Base-by-base conservation (phyloP, 805 yeast genomes). In the Saccharomycopsis sp. region DNA sequence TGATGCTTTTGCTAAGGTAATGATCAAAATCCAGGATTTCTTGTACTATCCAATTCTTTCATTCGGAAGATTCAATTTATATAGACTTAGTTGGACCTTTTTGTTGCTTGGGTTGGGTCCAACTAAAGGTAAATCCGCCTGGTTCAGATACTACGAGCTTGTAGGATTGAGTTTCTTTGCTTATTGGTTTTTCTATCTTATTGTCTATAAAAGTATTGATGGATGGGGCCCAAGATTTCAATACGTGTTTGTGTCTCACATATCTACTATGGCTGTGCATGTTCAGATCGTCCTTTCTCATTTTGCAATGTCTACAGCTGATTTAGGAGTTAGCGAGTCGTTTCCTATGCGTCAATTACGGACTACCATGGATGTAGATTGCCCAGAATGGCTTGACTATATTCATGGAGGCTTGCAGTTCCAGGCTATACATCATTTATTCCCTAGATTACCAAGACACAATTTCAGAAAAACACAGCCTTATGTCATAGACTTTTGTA, bases 331-430 rank as follows among this genome's bases (percentile, higher is more conserved):
- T 7, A 79, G 85, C 50, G 97, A 90, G 69, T 78, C 90, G 5
- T 90, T 90, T 67, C 81, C 85, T 0, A 84, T 87, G 61, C 79
- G 94, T 63, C 97, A 90, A 72, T 68, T 90, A 2, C 78, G 97
- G 65, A 91, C 97, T 1, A 90, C 97, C 2, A 91, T 90, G 97
- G 97, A 90, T 69, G 96, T 90, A 38, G 93, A 87, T 65, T 90
- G 97, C 73, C 97, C 97, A 1, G 85, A 81, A 62, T 90, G 97
- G 97, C 77, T 90, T 54, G 97, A 90, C 69, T 91, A 83, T 66
- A 77, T 90, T 67, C 97, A 90, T 67, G 97, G 97, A 7, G 97
- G 97, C 0, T 78, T 90, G 57, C 97, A 90, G 70, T 90, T 89
- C 74, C 97, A 90, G 69, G 94, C 92, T 0, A 82, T 90, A 55